phyloP scores from a whole-genome alignment of 2,329 filamentous ascomycete species.

The Pseudogymnoascus sp. region DNA sequence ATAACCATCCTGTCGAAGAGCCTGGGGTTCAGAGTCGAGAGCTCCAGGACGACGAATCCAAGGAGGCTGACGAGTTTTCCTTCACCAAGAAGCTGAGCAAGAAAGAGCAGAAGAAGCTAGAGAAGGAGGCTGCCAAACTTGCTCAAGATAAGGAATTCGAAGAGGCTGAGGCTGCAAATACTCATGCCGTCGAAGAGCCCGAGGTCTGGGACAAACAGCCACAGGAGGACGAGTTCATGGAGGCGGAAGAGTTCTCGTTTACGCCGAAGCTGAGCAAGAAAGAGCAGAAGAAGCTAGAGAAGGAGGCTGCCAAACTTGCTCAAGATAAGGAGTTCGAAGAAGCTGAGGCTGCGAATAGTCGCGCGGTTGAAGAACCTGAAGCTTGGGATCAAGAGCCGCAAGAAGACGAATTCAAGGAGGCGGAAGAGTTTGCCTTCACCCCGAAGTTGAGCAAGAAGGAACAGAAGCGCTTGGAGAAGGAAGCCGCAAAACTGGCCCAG shows the following conservation, averaged over 20 bases:
- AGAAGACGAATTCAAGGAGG: background rate
- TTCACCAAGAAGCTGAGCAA: background rate
- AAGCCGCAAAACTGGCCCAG: background rate
- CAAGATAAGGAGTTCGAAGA: constrained; percentile 1
- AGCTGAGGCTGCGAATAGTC: background rate
- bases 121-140: background rate
- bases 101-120: background rate
- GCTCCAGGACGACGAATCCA: background rate
- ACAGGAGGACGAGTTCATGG: background rate
- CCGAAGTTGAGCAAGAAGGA: background rate
- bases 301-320: constrained; percentile 22
- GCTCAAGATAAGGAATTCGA: background rate
- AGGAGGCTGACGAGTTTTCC: constrained; percentile 16
- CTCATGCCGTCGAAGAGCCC: background rate
- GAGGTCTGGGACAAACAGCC: background rate
- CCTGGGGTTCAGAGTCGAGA: background rate
- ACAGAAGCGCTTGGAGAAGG: background rate
- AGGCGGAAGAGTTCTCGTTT: constrained; percentile 17
- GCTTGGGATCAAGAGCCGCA: background rate
- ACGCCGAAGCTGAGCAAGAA: background rate
- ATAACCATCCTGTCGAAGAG: background rate
- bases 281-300: constrained; percentile 28
- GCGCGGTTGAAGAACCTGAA: background rate
- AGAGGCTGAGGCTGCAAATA: background rate
- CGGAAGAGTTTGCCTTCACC: constrained; percentile 16